Conservation (phyloP, 306 rosid genomes). For the Cucurbita maxima region DNA sequence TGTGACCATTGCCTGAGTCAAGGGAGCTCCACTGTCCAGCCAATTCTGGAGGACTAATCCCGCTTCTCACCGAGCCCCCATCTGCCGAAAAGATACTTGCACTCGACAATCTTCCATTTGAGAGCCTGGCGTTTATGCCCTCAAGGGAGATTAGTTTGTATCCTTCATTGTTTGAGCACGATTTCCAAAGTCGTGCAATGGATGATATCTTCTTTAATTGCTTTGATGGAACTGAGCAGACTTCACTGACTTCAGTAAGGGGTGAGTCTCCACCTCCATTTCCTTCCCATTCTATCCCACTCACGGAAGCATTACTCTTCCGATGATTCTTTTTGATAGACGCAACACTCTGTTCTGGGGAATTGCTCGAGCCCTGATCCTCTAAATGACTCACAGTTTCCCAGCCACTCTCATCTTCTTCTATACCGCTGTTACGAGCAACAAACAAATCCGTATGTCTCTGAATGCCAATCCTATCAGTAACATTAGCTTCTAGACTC, state of each 20-base stretch:
- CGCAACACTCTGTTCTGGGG: slow-evolving; percentile 60
- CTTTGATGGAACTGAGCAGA: slow-evolving; percentile 47
- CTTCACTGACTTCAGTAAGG: slow-evolving; percentile 59
- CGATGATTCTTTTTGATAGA: slow-evolving; percentile 41
- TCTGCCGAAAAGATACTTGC: slow-evolving; percentile 58
- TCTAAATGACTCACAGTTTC: slow-evolving; percentile 87
- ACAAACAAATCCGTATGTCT: slow-evolving; percentile 25
- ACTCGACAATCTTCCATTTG: slow-evolving; percentile 64
- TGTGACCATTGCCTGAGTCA: slow-evolving; percentile 38
- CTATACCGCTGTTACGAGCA: slow-evolving; percentile 50
- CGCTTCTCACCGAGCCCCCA: slow-evolving; percentile 36
- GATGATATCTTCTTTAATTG: slow-evolving; percentile 62
- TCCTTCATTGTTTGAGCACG: slow-evolving; percentile 49
- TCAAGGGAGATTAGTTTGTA: slow-evolving; percentile 61
- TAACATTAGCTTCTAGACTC: slow-evolving; percentile 48
- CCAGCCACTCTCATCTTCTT: slow-evolving; percentile 90
- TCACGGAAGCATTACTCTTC: slow-evolving; percentile 41
- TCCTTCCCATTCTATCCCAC: slow-evolving; percentile 65
- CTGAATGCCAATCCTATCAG: slow-evolving; percentile 32
- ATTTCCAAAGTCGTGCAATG: slow-evolving; percentile 76
- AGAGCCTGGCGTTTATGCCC: slow-evolving; percentile 53
- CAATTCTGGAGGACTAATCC: slow-evolving; percentile 56
- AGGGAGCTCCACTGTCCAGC: slow-evolving; percentile 70
- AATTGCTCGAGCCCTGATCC: slow-evolving; percentile 88
- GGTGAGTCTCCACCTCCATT: slow-evolving; percentile 49